phyloP scores from a whole-genome alignment of 257 asterid species.

The Petunia secreta region DNA sequence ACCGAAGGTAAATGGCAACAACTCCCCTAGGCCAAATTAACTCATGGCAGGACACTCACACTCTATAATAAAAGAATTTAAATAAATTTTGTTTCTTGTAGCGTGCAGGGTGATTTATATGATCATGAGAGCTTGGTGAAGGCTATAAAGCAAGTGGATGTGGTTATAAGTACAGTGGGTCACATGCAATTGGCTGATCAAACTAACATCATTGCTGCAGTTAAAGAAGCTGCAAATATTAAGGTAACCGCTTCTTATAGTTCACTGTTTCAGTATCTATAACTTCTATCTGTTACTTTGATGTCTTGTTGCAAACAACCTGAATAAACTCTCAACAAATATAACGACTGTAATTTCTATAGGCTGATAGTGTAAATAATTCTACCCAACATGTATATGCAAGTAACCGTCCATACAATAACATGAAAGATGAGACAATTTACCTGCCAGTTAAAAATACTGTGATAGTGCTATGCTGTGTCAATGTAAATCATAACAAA shows the following conservation, averaged over 20 bases:
- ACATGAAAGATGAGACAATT: too few relatives aligned
- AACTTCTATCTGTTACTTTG: neutral
- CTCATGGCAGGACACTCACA: too few relatives aligned
- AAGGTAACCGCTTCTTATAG: slow-evolving; percentile 41
- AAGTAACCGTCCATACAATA: too few relatives aligned
- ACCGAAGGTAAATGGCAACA: too few relatives aligned
- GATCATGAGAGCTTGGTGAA: slow-evolving; percentile 64
- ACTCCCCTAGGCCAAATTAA: too few relatives aligned
- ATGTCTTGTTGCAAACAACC: neutral
- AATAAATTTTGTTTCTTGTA: neutral
- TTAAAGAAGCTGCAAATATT: slow-evolving; percentile 73
- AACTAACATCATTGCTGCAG: slow-evolving; percentile 62
- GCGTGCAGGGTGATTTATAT: slow-evolving; percentile 58
- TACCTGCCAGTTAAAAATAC: too few relatives aligned
- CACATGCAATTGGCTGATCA: slow-evolving; percentile 56
- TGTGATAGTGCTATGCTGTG: too few relatives aligned
- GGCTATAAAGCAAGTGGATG: slow-evolving; percentile 72
- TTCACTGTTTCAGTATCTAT: neutral
- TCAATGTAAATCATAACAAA: neutral
- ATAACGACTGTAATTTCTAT: neutral
- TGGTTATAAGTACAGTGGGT: slow-evolving; percentile 66
- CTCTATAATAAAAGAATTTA: neutral
- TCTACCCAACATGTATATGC: too few relatives aligned
- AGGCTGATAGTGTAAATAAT: too few relatives aligned
- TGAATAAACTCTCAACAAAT: neutral